Conservation (phyloP, 2,329 filamentous ascomycete species). For the Cladosporium sp. region DNA sequence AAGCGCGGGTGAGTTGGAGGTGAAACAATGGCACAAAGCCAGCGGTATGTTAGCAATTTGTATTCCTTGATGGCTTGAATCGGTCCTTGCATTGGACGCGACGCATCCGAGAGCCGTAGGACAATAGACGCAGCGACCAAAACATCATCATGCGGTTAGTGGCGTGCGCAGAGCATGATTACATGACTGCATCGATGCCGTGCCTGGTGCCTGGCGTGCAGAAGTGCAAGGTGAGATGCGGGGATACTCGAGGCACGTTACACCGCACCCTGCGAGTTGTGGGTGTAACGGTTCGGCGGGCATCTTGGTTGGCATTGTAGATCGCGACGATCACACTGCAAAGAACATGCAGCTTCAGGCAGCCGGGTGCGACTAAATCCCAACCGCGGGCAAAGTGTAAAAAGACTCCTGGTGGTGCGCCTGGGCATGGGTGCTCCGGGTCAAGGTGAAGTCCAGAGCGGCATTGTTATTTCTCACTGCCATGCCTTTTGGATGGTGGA, state of each 20-base stretch:
- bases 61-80: neutral
- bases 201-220: constrained; percentile 17
- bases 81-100: neutral
- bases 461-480: neutral
- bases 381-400: neutral
- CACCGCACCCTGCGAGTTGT: constrained; percentile 11
- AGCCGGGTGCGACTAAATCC: neutral
- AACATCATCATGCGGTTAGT: neutral
- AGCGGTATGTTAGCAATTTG: neutral
- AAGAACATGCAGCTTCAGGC: neutral
- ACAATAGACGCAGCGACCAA: constrained; percentile 3
- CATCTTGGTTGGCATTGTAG: constrained; percentile 5
- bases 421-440: neutral
- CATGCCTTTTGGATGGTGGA: neutral
- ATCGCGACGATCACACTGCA: constrained; percentile 11
- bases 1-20: neutral
- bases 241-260: constrained; percentile 11
- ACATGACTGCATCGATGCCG: constrained; percentile 1
- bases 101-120: neutral
- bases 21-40: neutral
- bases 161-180: neutral
- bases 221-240: neutral
- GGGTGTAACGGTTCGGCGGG: neutral
- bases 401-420: neutral
- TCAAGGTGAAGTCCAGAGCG: neutral